These are phyloP conservation scores for Henckelia pumila DNA, from an alignment of 257 asterid genomes.

Conservation along the genomic window DNA sequence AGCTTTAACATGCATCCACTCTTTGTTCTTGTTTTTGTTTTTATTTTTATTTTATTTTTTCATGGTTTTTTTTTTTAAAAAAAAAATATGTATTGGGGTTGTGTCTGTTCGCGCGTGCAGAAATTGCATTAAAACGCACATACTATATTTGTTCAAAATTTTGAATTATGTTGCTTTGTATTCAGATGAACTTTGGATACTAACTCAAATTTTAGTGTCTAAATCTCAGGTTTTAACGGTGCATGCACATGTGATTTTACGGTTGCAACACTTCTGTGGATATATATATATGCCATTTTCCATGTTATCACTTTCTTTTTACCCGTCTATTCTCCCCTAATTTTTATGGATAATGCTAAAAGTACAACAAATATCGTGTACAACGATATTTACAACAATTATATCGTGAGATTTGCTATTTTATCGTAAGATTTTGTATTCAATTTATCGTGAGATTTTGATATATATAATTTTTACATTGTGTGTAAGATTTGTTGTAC, in stretches of 20 bases:
- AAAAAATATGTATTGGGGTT: not conserved
- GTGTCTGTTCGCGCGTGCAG: not conserved
- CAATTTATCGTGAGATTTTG: too few relatives aligned
- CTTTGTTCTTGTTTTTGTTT: conserved; percentile 5
- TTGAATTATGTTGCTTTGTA: conserved; percentile 3
- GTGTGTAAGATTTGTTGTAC: too few relatives aligned
- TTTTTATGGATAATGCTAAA: too few relatives aligned
- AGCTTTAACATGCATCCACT: not conserved
- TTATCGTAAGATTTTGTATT: too few relatives aligned
- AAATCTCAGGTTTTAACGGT: conserved; percentile 17
- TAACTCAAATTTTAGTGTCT: not conserved
- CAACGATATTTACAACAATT: too few relatives aligned
- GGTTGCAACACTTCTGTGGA: conserved; percentile 36
- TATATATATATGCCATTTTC: conserved; percentile 37
- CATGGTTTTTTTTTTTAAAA: not conserved
- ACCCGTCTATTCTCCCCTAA: conserved; percentile 22
- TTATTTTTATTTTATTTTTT: not conserved
- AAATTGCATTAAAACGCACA: not conserved
- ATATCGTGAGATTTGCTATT: too few relatives aligned
- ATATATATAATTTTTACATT: too few relatives aligned
- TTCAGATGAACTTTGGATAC: conserved; percentile 27
- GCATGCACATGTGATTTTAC: conserved; percentile 25
- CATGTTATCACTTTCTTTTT: conserved; percentile 39
- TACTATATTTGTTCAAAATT: too few relatives aligned
- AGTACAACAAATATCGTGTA: too few relatives aligned